phyloP scores from a whole-genome alignment of 495 filamentous ascomycete genomes.

The Aspergillus campestris region DNA sequence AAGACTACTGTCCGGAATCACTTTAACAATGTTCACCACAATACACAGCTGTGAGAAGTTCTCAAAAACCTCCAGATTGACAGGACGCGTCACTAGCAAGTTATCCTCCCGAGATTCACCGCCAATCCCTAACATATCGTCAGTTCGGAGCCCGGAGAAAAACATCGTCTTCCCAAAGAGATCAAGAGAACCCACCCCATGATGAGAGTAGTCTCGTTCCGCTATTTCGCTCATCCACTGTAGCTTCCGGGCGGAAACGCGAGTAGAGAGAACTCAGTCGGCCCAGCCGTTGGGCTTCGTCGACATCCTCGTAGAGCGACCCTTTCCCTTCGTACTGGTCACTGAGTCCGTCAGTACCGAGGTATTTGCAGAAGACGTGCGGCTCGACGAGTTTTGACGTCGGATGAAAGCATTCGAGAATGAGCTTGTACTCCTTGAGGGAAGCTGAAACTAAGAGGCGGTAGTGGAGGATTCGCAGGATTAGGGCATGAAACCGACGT shows the following conservation, averaged over 20 bases:
- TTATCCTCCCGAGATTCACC: neutral
- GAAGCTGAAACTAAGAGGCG: conserved; percentile 51
- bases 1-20: conserved; percentile 47
- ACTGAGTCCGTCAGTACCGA: conserved; percentile 47
- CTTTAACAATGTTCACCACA: conserved; percentile 58
- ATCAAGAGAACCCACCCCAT: conserved; percentile 9
- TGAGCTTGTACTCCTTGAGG: conserved; percentile 52
- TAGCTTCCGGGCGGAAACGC: conserved; percentile 51
- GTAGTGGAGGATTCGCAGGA: conserved; percentile 58
- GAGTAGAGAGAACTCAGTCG: conserved; percentile 42
- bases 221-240: conserved; percentile 34
- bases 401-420: conserved; percentile 73
- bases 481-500: conserved; percentile 57
- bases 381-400: conserved; percentile 58
- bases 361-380: conserved; percentile 59
- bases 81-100: conserved; percentile 33
- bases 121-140: conserved; percentile 13
- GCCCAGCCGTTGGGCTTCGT: conserved; percentile 20
- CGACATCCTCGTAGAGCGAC: conserved; percentile 31
- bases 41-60: conserved; percentile 64
- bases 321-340: conserved; percentile 29
- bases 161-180: conserved; percentile 9
- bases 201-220: conserved; percentile 10
- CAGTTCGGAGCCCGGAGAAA: conserved; percentile 27
- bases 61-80: conserved; percentile 59